Base-by-base conservation (phyloP, 495 filamentous ascomycete genomes). In the Penicillium mononematosum region DNA sequence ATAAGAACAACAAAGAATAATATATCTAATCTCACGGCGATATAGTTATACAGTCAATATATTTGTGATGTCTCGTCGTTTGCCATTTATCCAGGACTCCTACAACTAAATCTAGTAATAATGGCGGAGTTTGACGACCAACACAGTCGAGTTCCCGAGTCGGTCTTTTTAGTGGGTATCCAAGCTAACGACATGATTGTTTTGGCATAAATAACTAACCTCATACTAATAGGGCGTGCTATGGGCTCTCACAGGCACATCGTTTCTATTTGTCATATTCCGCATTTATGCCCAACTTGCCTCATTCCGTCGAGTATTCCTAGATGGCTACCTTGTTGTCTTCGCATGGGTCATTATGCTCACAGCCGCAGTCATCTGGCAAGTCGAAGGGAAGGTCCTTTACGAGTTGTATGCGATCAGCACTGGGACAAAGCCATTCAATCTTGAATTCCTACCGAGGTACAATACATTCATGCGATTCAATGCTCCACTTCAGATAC, bases 271-370 rank as follows among this genome's bases (percentile, higher is more conserved):
- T n/a, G 25, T 66, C 27, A 5, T 53, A 1, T 64, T 70, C 32
- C 62, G 67, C 3, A 42, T 64, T 3, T 47, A 63, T 27, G 63
- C 64, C 39, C 59, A 67, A 29, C 3, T 64, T 19, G 50, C 50
- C 7, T 61, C 55, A 7, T 70, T 70, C 53, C 59, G 53, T 43
- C 56, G 50, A 2, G 22, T 70, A 0, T 66, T 45, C 29, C 53
- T 61, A 16, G 67, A 70, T 44, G 67, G 68, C 38, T 45, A 55
- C 38, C 44, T 70, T 10, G 56, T 66, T 14, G n/a, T 66, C 1
- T 27, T 59, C 36, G 53, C 65, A 16, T 70, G 67, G 58, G 12
- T 58, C n/a, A 56, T 68, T 29, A 57, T 69, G 9, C 62, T 69
- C 24, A 38, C 56, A 3, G 55, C 55, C n/a, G 52, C 64, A 39